A percentile compares a stretch with the other conserved stretches of the same genome.
Evolutionary conservation across 2,329 filamentous ascomycete genomes (phyloP).

Genomic region (Penicillium paneum): DNA sequence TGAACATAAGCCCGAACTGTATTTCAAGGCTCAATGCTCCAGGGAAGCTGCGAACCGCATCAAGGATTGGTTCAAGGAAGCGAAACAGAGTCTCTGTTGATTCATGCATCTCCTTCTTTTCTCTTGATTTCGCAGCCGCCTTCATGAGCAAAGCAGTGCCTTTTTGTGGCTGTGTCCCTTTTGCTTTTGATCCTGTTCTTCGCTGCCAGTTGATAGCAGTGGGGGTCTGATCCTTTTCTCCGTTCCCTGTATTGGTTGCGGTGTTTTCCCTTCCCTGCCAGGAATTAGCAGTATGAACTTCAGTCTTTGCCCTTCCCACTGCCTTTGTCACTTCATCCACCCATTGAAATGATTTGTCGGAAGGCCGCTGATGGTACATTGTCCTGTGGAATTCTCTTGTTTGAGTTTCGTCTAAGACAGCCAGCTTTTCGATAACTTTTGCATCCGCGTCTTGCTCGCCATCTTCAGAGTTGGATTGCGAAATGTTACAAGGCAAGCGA

Average conservation of each 20-base stretch:
- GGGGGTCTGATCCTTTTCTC: not conserved
- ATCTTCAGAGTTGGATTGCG: not conserved
- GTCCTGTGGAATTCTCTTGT: not conserved
- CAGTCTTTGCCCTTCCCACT: not conserved
- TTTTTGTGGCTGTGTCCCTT: not conserved
- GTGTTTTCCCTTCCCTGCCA: not conserved
- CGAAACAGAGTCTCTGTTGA: slow-evolving; percentile 25
- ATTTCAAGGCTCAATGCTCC: slow-evolving; percentile 37
- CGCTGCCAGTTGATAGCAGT: not conserved
- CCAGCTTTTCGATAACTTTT: not conserved
- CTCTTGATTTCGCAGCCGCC: not conserved
- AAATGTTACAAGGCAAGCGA: not conserved
- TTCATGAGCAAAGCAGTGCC: not conserved
- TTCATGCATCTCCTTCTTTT: not conserved
- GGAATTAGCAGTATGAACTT: not conserved
- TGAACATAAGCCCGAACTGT: slow-evolving; percentile 36
- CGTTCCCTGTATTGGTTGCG: not conserved
- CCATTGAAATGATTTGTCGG: not conserved
- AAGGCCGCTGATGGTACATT: slow-evolving; percentile 2
- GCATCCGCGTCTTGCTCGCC: not conserved
- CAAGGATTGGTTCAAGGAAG: slow-evolving; percentile 31
- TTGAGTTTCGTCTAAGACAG: not conserved
- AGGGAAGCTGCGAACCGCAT: slow-evolving; percentile 34
- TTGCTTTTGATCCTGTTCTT: not conserved
- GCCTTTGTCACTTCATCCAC: not conserved